Evolutionary conservation across 2,329 filamentous ascomycete species (phyloP), one percentile per base, ranked within the genome.

Genomic region (Myriosclerotinia duriaeana): DNA sequence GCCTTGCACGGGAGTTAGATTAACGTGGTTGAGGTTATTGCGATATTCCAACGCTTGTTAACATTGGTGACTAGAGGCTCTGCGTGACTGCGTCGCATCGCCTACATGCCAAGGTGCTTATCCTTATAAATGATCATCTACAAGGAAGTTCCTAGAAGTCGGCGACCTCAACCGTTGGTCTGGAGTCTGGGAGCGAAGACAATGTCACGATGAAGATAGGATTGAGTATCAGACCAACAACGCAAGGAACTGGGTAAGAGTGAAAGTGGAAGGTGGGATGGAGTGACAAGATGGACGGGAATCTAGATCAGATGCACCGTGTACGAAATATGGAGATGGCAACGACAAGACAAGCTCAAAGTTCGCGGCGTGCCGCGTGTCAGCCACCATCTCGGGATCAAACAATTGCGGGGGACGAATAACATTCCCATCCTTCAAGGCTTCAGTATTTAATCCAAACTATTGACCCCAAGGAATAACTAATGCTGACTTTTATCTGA

Each of bases 291-390:
- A 17, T 50, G n/a, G 42, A 36, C 44, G 14, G 56, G 5, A 60
- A 50, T 60, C 44, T 50, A 61, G 58, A 61, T 61, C 15, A 50
- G 44, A 50, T 52, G 48, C 48, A 52, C 22, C 22, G 48, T 52
- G 22, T 7, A 30, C 5, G 48, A 52, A 30, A 52, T 26, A 52
- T 52, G 48, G 48, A 52, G 48, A 26, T 22, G 46, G 22, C 5
- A 22, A 38, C 8, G 42, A 48, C 26, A 22, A 44, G 42, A 60
- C 14, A 22, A 36, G 56, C 56, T 48, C 42, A 48, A 50, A 38
- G 42, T 48, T 60, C 42, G 56, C 56, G 36, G 30, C 30, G 42
- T 48, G 53, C n/a, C 56, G 30, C 30, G 42, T 48, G 53, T 34
- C 56, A 50, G 56, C 56, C 56, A 50, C 30, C 56, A 34, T 59